Evolutionary conservation across 495 filamentous ascomycete genomes (phyloP), one percentile per base, ranked within the genome.

Genomic region (Penicillium alfredii): DNA sequence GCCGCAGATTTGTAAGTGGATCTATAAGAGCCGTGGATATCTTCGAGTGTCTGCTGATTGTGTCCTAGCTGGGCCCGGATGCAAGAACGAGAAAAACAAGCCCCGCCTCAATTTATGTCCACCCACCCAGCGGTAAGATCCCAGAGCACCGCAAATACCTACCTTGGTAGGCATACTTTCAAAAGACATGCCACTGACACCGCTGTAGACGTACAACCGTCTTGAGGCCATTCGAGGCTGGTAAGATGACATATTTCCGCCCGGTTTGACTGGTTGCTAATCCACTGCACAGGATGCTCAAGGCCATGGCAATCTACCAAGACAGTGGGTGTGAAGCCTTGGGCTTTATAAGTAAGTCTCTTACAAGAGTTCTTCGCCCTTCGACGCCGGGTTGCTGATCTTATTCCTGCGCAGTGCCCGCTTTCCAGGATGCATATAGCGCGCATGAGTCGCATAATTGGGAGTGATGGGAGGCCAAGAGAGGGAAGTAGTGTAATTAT

Each of bases 91-190:
- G 60, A 79, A 30, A 58, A 79, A 49, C 47, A 49, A 22, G 61
- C 68, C 29, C 70, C 76, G 14, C 87, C 86, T 1, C 81, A 92
- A 53, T 85, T 88, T 60, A 58, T 94, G 54, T 88, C 82, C 17
- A 94, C 89, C 12, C 89, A 94, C 69, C 88, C 89, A 20, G 78
- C 81, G 38, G 81, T 84, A 71, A 40, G 74, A 61, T 19, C 29
- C 4, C 7, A 28, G 6, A 32, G 29, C n/a, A n/a, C n/a, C n/a
- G n/a, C n/a, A n/a, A n/a, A n/a, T n/a, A n/a, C n/a, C n/a, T 11
- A 21, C 8, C 12, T 39, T 33, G 22, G 4, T n/a, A 28, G 6
- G 19, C 6, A 17, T 32, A 2, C 8, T 24, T 2, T 24, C 2
- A 4, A 25, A 25, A 25, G 8, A n/a, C 0, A 2, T 25, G 3